Evolutionary conservation across 2,329 filamentous ascomycete species (phyloP), one percentile per base, ranked within the genome.

Genomic region (Paracorniculantispora psalliotae): DNA sequence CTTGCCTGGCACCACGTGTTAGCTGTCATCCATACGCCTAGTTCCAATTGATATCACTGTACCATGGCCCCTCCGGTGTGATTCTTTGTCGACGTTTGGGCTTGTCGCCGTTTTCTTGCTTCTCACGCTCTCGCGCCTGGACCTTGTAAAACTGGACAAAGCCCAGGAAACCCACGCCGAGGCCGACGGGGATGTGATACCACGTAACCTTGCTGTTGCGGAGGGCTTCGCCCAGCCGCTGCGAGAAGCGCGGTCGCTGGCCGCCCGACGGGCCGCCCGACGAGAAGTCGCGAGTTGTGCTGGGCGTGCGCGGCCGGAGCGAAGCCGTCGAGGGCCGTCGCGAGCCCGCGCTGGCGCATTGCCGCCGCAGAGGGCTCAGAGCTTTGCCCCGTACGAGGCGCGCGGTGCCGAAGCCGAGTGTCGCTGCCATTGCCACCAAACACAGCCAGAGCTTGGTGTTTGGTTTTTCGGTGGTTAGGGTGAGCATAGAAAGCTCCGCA

Each of bases 171-270:
- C 84, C 90, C 67, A 96, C 87, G 61, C 92, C 92, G 23, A 96
- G 80, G 26, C 88, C 90, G 58, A 96, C 84, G 23, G 92, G 92
- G 65, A 97, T 96, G 49, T 90, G 90, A 73, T 92, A 91, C 92
- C 92, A 97, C 77, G 90, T 85, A 62, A 94, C 81, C 72, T 79
- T 83, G 63, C 76, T 79, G 64, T 79, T 79, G 62, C 73, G 76
- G 55, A 81, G 70, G 44, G 80, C 79, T 60, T 75, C 75, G 26
- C 79, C 75, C 59, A 84, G 73, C 28, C 79, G 77, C 51, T 80
- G 77, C 30, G 80, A 77, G 71, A 83, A 83, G 60, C 75, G 75
- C 39, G 75, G 78, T 62, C 77, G 72, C 62, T 76, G 75, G 58
- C 76, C 75, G 30, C 30, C 30, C 10, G 10, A 9, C 33, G 43